A percentile compares a stretch with the other conserved stretches of the same genome.
Conservation (phyloP, 169 alveolate species). For the Eimeria tenella region DNA sequence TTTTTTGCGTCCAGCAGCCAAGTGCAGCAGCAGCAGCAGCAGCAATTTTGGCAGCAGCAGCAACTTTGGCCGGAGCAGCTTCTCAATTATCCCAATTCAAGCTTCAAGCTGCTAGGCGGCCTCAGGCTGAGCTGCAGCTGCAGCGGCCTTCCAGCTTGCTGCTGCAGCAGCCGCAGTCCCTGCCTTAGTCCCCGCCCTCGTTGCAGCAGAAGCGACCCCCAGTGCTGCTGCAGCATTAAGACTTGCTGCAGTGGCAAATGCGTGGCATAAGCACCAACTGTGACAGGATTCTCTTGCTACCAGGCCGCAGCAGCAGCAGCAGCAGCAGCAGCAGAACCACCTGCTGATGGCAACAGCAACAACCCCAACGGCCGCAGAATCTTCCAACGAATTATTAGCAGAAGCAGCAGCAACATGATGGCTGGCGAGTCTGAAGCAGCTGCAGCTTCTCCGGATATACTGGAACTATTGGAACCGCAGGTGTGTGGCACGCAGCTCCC, state of each 20-base stretch:
- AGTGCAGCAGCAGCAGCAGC: slow-evolving; percentile 8
- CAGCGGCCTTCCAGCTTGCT: background rate
- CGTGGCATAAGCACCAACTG: background rate
- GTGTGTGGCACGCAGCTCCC: too few relatives aligned
- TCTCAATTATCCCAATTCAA: too few relatives aligned
- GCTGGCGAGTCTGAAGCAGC: background rate
- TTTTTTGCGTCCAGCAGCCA: background rate
- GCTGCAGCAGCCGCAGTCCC: background rate
- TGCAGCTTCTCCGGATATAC: background rate
- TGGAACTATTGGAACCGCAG: background rate
- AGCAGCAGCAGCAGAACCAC: background rate
- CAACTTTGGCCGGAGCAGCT: background rate
- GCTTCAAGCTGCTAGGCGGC: background rate
- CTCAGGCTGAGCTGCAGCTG: background rate
- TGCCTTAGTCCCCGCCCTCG: background rate
- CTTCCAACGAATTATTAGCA: background rate
- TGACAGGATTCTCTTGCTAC: background rate
- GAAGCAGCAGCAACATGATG: background rate
- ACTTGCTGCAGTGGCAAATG: background rate
- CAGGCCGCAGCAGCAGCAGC: background rate
- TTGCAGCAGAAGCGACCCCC: slow-evolving; percentile 5
- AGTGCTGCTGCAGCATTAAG: background rate
- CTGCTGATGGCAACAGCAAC: background rate
- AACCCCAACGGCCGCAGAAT: background rate
- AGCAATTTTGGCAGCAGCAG: background rate